Evolutionary conservation across 306 rosid species (phyloP).

Genomic region (Ormosia semicastrata): DNA sequence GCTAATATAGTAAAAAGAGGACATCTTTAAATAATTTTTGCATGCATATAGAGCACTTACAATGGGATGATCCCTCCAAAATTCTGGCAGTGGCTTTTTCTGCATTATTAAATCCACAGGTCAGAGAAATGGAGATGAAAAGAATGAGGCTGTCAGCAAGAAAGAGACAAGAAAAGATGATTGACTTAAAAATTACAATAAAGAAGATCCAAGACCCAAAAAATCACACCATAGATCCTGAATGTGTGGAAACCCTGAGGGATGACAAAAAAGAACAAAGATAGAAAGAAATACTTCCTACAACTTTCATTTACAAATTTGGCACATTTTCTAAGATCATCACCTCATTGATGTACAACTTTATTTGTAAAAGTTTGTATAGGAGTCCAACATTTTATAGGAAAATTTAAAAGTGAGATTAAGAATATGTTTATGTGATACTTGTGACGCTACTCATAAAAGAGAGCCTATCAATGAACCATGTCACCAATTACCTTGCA

Average conservation of each 20-base stretch:
- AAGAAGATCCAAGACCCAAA: background rate
- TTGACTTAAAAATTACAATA: background rate
- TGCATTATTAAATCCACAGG: slow-evolving; percentile 45
- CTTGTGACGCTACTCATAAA: slow-evolving; percentile 3
- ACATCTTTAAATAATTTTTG: background rate
- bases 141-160: background rate
- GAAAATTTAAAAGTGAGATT: background rate
- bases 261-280: background rate
- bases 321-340: background rate
- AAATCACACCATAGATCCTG: background rate
- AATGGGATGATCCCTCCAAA: slow-evolving; percentile 90
- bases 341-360: background rate
- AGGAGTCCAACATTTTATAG: background rate
- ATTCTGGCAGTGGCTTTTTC: slow-evolving; percentile 93
- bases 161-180: background rate
- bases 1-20: background rate
- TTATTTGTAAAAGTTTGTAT: background rate
- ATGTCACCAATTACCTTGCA: slow-evolving; percentile 62
- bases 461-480: slow-evolving; percentile 1
- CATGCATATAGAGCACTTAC: slow-evolving; percentile 52
- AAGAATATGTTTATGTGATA: background rate
- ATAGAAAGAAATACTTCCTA: background rate
- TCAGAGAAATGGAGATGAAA: slow-evolving; percentile 32
- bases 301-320: slow-evolving; percentile 14
- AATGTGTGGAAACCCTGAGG: background rate